Base-by-base conservation (phyloP, 2,329 filamentous ascomycete genomes). In the Talaromyces atroroseus region DNA sequence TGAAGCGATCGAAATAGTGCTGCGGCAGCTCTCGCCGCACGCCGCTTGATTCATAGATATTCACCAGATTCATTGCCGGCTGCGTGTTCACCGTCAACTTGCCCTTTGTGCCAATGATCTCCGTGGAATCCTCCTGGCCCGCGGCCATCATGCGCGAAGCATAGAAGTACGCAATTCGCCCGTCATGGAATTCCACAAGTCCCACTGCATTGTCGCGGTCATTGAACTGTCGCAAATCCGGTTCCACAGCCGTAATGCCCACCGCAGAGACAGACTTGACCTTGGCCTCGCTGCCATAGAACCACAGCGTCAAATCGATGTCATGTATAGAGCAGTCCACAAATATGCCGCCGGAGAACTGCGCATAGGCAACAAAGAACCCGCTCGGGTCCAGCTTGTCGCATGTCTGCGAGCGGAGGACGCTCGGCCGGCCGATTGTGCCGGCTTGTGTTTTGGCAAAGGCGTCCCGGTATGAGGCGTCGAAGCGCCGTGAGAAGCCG, bases 291-390 rank as follows among this genome's bases (percentile, higher is more conserved):
- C 79, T 70, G 12, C 81, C 81, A 64, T 85, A 84, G 73, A 81
- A 86, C 82, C 83, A 86, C 2, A 86, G 73, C 0, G 82, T 76
- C 2, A 87, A 76, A 60, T 86, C 83, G 62, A 88, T 88, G 63
- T 88, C 85, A 73, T 88, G 85, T 64, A 88, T 83, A 52, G 81
- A 83, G 73, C 82, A 86, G 74, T 88, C 85, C 57, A 88, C 85
- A 63, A 88, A 88, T 66, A 88, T 86, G 24, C 85, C 85, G 38
- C 86, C 85, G 1, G 76, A 81, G 71, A 81, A 84, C 63, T 83
- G 75, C 12, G 85, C 83, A 70, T 88, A 88, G 21, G 79, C 76
- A 54, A 88, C 83, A 67, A 87, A 88, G 77, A 87, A 88, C 49
- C 84, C 84, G 0, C 77, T 78, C 0, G 83, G 81, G 58, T 87